Evolutionary conservation across 2,329 filamentous ascomycete genomes (phyloP).

Genomic region (Aureobasidium zeae): DNA sequence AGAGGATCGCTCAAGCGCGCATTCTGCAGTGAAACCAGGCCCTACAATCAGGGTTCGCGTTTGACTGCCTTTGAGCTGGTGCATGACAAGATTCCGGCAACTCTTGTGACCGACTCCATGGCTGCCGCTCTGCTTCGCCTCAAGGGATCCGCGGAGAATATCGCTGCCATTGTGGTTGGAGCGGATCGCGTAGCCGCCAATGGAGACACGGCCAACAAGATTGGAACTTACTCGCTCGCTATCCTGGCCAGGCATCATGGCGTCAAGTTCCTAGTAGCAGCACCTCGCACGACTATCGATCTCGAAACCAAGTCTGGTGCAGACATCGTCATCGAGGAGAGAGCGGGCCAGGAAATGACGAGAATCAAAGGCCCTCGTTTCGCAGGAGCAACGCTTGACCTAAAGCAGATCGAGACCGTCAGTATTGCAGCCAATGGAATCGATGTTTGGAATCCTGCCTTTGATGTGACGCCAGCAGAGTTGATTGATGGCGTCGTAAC

Average conservation of each 20-base stretch:
- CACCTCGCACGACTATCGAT: conserved; percentile 90
- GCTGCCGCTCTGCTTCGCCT: conserved; percentile 72
- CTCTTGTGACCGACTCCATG: conserved; percentile 94
- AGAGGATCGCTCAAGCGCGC: conserved; percentile 63
- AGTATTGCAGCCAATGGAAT: conserved; percentile 71
- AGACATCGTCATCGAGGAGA: conserved; percentile 84
- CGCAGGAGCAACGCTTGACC: conserved; percentile 51
- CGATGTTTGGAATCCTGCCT: conserved; percentile 90
- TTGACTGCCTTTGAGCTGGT: conserved; percentile 95
- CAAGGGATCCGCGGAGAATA: conserved; percentile 46
- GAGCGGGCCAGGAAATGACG: conserved; percentile 71
- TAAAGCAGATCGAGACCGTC: conserved; percentile 57
- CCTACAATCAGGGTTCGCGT: conserved; percentile 94
- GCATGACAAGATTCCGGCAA: conserved; percentile 83
- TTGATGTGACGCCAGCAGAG: conserved; percentile 83
- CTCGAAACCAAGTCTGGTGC: conserved; percentile 65
- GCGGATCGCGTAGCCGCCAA: conserved; percentile 93
- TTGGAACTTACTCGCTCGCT: conserved; percentile 86
- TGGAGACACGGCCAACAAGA: conserved; percentile 97
- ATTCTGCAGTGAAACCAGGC: conserved; percentile 93
- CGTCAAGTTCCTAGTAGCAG: conserved; percentile 89
- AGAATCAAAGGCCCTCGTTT: conserved; percentile 69
- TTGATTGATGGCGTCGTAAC: conserved; percentile 93
- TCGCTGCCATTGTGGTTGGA: conserved; percentile 83
- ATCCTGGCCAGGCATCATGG: conserved; percentile 84